Base-by-base conservation (phyloP, 768 basidiomycete species). In the Suillus sp. region DNA sequence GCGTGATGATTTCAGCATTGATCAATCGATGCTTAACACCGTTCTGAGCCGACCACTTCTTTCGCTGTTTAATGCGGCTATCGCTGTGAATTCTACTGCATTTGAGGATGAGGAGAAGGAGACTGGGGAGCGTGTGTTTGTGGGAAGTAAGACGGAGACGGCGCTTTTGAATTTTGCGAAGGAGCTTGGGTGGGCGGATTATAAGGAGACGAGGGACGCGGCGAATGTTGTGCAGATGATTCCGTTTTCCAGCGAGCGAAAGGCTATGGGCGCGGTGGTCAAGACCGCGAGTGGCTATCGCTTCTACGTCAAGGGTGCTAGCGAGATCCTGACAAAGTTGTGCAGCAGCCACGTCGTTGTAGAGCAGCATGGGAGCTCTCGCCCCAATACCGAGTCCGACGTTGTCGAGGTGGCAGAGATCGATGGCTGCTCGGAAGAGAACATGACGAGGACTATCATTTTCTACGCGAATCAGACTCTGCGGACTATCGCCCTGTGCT, bases 381-480 rank as follows among this genome's bases (percentile, higher is more conserved):
- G 62, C 8, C 58, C 48, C 27, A 65, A 69, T 37, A 65, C 68
- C 3, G 67, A 74, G 35, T 71, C 67, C 14, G n/a, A 25, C 1
- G 56, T 20, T 2, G 75, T 96, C 50, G 83, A 88, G 71, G 87
- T 85, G 2, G 77, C 72, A 63, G 74, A 74, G 1, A 93, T 97
- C 62, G 87, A 87, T 68, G 79, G 84, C 11, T 78, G 88, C 20
- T 86, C 89, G 16, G 80, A 81, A 64, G 89, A 91, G 70, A 98
- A 98, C 72, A 93, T 98, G 73, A 84, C 83, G 32, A 85, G 93
- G 53, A 98, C 96, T 16, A 98, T 96, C 76, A 96, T 96, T 67
- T 96, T 97, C 77, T 99, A 99, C 74, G 96, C 96, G 70, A 96
- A 96, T 75, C 96, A 99, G 78, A 91, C 88, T 14, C 87, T 98